A percentile compares a stretch with the other conserved stretches of the same genome.
phyloP scores from a whole-genome alignment of 768 basidiomycete species.

The Suillus bovinus region DNA sequence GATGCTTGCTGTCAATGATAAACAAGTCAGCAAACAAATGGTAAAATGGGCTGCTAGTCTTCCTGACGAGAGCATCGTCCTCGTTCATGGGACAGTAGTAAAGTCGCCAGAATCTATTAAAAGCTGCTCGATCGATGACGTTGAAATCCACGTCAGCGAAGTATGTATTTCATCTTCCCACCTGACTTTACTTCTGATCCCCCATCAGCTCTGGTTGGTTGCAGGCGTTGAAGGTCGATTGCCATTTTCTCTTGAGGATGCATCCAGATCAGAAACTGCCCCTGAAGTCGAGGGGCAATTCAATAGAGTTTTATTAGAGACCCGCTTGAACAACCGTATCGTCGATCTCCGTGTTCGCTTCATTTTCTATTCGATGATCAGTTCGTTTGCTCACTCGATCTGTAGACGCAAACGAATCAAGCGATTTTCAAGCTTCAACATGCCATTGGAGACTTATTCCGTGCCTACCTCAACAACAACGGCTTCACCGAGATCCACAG shows the following conservation, averaged over 20 bases:
- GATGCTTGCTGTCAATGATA: slow-evolving; percentile 67
- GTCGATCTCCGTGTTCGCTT: slow-evolving; percentile 84
- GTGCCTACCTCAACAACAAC: slow-evolving; percentile 68
- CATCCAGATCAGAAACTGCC: slow-evolving; percentile 78
- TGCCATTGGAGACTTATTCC: slow-evolving; percentile 87
- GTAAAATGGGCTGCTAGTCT: slow-evolving; percentile 85
- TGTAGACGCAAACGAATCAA: slow-evolving; percentile 91
- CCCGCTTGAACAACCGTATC: slow-evolving; percentile 91
- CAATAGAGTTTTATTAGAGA: slow-evolving; percentile 86
- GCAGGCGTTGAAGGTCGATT: slow-evolving; percentile 77
- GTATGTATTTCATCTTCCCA: slow-evolving; percentile 39
- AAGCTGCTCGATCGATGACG: slow-evolving; percentile 83
- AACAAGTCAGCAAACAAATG: slow-evolving; percentile 94
- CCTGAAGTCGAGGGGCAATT: slow-evolving; percentile 61
- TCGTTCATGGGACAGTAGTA: slow-evolving; percentile 82
- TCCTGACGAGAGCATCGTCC: slow-evolving; percentile 85
- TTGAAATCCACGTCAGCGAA: slow-evolving; percentile 83
- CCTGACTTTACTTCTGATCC: not conserved
- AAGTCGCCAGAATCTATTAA: slow-evolving; percentile 85
- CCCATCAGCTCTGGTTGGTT: slow-evolving; percentile 70
- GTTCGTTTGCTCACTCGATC: slow-evolving; percentile 13
- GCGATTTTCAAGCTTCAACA: slow-evolving; percentile 92
- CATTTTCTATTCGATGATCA: not conserved
- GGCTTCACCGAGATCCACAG: slow-evolving; percentile 96
- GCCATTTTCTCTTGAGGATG: slow-evolving; percentile 93